A percentile compares a stretch with the other conserved stretches of the same genome.
Conservation (phyloP, 1,284 basidiomycete genomes). For the Sporisorium graminicola region DNA sequence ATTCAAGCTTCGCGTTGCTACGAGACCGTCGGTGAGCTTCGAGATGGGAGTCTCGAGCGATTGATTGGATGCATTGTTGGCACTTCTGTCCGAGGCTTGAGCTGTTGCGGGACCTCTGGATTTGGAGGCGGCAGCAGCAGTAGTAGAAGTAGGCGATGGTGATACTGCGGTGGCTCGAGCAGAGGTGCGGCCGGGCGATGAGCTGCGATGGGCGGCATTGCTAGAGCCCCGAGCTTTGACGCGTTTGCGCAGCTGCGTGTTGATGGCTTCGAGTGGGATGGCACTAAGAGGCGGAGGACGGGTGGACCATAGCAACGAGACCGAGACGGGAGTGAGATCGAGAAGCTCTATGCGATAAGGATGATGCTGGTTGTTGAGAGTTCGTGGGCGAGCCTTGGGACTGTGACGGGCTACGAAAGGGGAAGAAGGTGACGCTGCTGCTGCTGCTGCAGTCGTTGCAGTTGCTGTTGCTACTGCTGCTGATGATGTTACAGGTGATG, state of each 20-base stretch:
- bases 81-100: conserved; percentile 11
- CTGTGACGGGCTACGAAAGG: conserved; percentile 10
- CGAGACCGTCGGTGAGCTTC: conserved; percentile 49
- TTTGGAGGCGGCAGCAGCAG: conserved; percentile 26
- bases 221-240: conserved; percentile 16
- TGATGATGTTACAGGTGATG: conserved; percentile 14
- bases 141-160: conserved; percentile 34
- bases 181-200: conserved; percentile 32
- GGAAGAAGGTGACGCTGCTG: conserved; percentile 11
- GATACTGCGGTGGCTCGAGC: conserved; percentile 47
- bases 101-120: conserved; percentile 10
- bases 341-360: conserved; percentile 62
- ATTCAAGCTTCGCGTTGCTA: conserved; percentile 55
- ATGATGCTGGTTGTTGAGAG: conserved; percentile 48
- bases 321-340: conserved; percentile 61
- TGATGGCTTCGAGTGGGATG: conserved; percentile 48
- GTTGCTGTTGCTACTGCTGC: conserved; percentile 18
- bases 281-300: conserved; percentile 60
- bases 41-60: conserved; percentile 37
- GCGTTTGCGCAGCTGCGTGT: conserved; percentile 43
- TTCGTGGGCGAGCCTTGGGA: conserved; percentile 33
- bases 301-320: conserved; percentile 60
- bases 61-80: not conserved
- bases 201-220: conserved; percentile 16
- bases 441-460: too few species aligned